Conservation (phyloP, 495 filamentous ascomycete genomes). For the Paragyromitra xinjiangensis region DNA sequence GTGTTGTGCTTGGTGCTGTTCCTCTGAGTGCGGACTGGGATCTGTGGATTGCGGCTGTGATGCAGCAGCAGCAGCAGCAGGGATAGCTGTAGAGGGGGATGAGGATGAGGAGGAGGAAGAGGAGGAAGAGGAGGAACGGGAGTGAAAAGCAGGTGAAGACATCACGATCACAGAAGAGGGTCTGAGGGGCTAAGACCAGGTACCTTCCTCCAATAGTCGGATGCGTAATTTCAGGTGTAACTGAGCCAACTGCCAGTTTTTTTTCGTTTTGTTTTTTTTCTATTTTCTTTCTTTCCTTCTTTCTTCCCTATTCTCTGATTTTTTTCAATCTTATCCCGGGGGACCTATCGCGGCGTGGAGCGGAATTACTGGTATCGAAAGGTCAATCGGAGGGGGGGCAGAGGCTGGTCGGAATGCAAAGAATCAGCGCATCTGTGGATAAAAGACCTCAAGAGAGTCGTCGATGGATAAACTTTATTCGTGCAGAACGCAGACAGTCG, state of each 20-base stretch:
- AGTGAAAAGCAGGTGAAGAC: conserved; percentile 40
- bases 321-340: conserved; percentile 5
- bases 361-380: not conserved
- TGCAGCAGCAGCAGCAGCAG: conserved; percentile 28
- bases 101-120: conserved; percentile 37
- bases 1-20: conserved; percentile 9
- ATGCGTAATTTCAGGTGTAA: conserved; percentile 29
- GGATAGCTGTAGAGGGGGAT: conserved; percentile 37
- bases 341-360: conserved; percentile 20
- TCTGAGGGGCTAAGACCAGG: conserved; percentile 18
- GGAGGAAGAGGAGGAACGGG: conserved; percentile 34
- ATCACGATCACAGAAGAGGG: conserved; percentile 29
- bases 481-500: not conserved
- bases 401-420: conserved; percentile 36
- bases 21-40: conserved; percentile 6
- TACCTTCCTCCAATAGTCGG: conserved; percentile 11
- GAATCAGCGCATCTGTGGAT: conserved; percentile 28
- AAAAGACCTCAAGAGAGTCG: conserved; percentile 15
- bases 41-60: conserved; percentile 32
- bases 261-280: not conserved
- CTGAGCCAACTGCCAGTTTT: conserved; percentile 4
- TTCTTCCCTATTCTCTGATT: not conserved
- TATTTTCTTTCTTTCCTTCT: not conserved
- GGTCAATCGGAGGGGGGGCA: conserved; percentile 7
- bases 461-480: conserved; percentile 1